phyloP scores from a whole-genome alignment of 768 basidiomycete species.

The Hebeloma cylindrosporum region DNA sequence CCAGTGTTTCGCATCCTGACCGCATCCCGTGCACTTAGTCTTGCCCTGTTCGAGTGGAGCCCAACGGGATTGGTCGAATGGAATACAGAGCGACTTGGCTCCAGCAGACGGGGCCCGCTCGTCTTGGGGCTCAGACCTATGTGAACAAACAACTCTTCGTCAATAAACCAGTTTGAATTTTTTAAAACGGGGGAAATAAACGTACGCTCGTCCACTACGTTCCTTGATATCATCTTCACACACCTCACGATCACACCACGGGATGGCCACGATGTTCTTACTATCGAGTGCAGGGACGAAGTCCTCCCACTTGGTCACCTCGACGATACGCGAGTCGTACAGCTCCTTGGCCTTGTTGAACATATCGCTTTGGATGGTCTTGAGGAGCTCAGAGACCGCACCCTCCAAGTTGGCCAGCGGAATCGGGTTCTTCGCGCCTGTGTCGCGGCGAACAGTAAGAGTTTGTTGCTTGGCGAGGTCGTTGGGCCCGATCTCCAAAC shows the following conservation, averaged over 20 bases:
- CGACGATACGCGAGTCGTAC: constrained; percentile 70
- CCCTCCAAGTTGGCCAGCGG: constrained; percentile 39
- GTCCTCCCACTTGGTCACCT: constrained; percentile 86
- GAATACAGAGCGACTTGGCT: constrained; percentile 95
- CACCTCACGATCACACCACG: constrained; percentile 92
- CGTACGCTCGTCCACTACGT: constrained; percentile 79
- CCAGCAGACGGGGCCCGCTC: constrained; percentile 96
- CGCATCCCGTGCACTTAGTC: constrained; percentile 91
- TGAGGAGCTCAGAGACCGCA: constrained; percentile 67
- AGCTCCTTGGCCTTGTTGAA: constrained; percentile 71
- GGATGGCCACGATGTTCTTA: constrained; percentile 85
- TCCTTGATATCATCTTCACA: constrained; percentile 99
- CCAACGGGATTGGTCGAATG: constrained; percentile 89
- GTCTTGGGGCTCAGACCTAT: constrained; percentile 82
- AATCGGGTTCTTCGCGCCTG: constrained; percentile 45
- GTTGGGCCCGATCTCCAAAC: constrained; percentile 94
- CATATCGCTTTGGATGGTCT: constrained; percentile 89
- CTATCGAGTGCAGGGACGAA: constrained; percentile 88
- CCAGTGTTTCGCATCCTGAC: constrained; percentile 89
- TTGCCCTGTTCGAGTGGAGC: constrained; percentile 75
- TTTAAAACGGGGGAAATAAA: constrained; percentile 17
- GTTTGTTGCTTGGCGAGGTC: constrained; percentile 85
- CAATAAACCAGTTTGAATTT: not conserved
- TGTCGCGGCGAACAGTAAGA: constrained; percentile 77
- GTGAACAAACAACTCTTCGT: constrained; percentile 9